Conservation (phyloP, 768 basidiomycete genomes). For the Pholiota molesta region DNA sequence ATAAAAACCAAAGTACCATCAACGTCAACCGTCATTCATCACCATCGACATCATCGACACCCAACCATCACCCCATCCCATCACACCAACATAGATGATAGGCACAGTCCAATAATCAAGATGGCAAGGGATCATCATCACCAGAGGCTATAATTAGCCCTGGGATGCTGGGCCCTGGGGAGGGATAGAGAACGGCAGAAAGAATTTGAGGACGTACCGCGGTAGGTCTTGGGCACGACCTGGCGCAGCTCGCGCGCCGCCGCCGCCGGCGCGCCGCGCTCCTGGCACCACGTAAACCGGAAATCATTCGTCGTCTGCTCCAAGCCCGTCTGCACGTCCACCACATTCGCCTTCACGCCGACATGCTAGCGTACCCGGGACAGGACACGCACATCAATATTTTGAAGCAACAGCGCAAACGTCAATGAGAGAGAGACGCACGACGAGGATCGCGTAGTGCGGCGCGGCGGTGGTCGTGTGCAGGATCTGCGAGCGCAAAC, state of each 20-base stretch:
- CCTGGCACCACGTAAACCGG: conserved; percentile 69
- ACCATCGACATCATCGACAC: neutral
- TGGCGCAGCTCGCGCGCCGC: conserved; percentile 36
- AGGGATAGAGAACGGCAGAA: too few species aligned
- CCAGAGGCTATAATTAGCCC: too few species aligned
- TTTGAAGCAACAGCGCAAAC: too few species aligned
- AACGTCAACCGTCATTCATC: neutral
- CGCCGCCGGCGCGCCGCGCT: conserved; percentile 30
- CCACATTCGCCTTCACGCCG: conserved; percentile 71
- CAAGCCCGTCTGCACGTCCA: conserved; percentile 64
- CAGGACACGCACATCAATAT: neutral
- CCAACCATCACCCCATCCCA: neutral
- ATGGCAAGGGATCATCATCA: neutral
- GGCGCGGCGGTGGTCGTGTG: conserved; percentile 52
- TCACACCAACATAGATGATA: conserved; percentile 15
- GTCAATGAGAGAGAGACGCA: conserved; percentile 46
- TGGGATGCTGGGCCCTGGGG: too few species aligned
- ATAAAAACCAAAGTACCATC: neutral
- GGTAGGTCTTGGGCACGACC: conserved; percentile 72
- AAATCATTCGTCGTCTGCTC: conserved; percentile 78
- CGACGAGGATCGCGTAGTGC: conserved; percentile 58
- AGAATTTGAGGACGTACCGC: conserved; percentile 47
- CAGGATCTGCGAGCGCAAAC: conserved; percentile 70
- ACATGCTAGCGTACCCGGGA: conserved; percentile 60
- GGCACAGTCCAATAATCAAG: neutral